A percentile compares a stretch with the other conserved stretches of the same genome.
phyloP scores from a whole-genome alignment of 441 rosid species.

The Euphorbia schlechtendalii region DNA sequence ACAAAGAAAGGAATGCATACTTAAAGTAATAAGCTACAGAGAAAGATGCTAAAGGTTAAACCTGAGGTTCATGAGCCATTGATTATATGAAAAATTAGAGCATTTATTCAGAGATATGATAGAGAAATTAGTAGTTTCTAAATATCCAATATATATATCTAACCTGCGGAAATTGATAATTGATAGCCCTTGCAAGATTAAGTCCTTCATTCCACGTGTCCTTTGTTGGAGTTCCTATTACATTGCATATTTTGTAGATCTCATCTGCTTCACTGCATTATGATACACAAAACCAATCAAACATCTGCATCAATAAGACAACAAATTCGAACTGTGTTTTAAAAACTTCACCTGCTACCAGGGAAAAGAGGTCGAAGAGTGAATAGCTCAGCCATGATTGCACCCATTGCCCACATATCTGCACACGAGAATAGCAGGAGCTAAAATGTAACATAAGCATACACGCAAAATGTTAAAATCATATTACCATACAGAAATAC shows the following conservation, averaged over 20 bases:
- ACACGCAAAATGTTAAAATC: neutral
- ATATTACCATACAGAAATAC: neutral
- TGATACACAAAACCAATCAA: conserved; percentile 10
- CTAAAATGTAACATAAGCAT: neutral
- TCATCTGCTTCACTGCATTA: conserved; percentile 88
- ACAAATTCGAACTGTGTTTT: neutral
- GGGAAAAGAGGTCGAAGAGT: conserved; percentile 88
- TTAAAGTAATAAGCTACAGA: neutral
- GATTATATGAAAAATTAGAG: too few species aligned
- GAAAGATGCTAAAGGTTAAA: neutral
- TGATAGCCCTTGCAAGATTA: conserved; percentile 66
- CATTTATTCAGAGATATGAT: too few species aligned
- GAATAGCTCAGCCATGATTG: conserved; percentile 84
- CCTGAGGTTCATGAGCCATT: too few species aligned
- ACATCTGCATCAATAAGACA: too few species aligned
- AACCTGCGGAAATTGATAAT: conserved; percentile 84
- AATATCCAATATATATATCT: neutral
- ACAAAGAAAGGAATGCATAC: too few species aligned
- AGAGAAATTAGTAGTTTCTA: too few species aligned
- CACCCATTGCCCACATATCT: conserved; percentile 99
- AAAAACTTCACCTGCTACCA: conserved; percentile 35
- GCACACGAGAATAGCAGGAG: conserved; percentile 11
- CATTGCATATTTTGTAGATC: conserved; percentile 85
- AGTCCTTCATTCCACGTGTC: conserved; percentile 85
- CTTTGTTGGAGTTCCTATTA: conserved; percentile 72